Evolutionary conservation across 176 grass and related monocot species (phyloP).

Genomic region (Pharus latifolius): DNA sequence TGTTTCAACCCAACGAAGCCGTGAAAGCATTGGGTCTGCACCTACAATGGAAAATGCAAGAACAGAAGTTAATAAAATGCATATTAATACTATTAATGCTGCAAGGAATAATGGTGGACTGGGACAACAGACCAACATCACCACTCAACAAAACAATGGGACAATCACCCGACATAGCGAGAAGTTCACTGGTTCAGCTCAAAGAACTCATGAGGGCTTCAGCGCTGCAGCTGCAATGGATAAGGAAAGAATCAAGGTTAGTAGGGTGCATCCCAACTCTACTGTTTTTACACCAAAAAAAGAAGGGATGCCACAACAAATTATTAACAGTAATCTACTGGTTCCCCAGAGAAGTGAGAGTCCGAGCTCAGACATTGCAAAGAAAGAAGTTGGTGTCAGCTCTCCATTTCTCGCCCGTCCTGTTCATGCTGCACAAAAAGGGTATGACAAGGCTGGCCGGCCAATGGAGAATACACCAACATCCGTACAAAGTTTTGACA

Average conservation of each 20-base stretch:
- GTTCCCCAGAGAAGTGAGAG: conserved; percentile 47
- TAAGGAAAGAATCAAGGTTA: conserved; percentile 29
- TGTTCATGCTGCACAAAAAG: conserved; percentile 26
- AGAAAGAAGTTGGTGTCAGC: conserved; percentile 24
- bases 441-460: conserved; percentile 36
- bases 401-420: conserved; percentile 20
- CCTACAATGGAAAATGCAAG: conserved; percentile 31
- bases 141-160: conserved; percentile 46
- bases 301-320: conserved; percentile 27
- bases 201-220: conserved; percentile 19
- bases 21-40: conserved; percentile 19
- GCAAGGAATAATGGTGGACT: conserved; percentile 39
- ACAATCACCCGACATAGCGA: conserved; percentile 16
- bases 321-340: conserved; percentile 43
- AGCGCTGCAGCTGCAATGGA: conserved; percentile 14
- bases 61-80: conserved; percentile 32
- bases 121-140: conserved; percentile 24
- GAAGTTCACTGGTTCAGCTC: conserved; percentile 12
- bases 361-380: conserved; percentile 15
- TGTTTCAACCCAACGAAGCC: conserved; percentile 35
- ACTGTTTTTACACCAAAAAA: conserved; percentile 24
- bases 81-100: conserved; percentile 16
- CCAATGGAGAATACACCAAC: conserved; percentile 18
- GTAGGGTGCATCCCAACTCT: conserved; percentile 23
- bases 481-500: conserved; percentile 33